A percentile compares a stretch with the other conserved stretches of the same genome.
Evolutionary conservation across 2,329 filamentous ascomycete genomes (phyloP).

Genomic region (Madurella mycetomatis): DNA sequence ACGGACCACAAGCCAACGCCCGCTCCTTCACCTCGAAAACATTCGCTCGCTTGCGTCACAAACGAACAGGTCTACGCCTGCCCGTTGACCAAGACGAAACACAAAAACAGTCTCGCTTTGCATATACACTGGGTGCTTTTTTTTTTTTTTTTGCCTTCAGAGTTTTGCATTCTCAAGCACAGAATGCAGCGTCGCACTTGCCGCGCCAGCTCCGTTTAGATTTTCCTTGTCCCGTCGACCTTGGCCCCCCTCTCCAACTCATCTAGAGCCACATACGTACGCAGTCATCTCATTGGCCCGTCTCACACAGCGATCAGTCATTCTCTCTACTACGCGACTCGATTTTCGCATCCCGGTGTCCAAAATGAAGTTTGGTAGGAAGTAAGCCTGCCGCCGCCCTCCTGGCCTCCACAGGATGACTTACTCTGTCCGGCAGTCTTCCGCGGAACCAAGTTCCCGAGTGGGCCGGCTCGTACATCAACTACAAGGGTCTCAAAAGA

Average conservation of each 20-base stretch:
- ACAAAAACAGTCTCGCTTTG: neutral
- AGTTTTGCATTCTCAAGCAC: neutral
- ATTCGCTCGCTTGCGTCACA: neutral
- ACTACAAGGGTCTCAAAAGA: slow-evolving; percentile 92
- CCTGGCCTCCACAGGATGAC: neutral
- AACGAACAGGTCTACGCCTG: neutral
- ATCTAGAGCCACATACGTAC: neutral
- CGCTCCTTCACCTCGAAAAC: neutral
- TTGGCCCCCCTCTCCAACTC: neutral
- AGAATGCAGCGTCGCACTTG: neutral
- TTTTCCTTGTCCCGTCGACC: neutral
- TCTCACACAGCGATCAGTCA: neutral
- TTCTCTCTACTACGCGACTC: neutral
- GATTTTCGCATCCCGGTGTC: neutral
- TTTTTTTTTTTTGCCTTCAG: neutral
- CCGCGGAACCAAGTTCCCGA: slow-evolving; percentile 81
- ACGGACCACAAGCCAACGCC: neutral
- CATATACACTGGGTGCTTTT: neutral
- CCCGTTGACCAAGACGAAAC: neutral
- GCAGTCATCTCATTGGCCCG: too few species aligned
- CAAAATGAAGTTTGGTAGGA: slow-evolving; percentile 37
- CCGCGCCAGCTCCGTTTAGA: neutral
- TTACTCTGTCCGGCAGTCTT: slow-evolving; percentile 45
- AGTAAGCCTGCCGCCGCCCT: slow-evolving; percentile 25
- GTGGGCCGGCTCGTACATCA: slow-evolving; percentile 79